Evolutionary conservation across 495 filamentous ascomycete genomes (phyloP), one percentile per base, ranked within the genome.

Genomic region (Clohesyomyces aquaticus): DNA sequence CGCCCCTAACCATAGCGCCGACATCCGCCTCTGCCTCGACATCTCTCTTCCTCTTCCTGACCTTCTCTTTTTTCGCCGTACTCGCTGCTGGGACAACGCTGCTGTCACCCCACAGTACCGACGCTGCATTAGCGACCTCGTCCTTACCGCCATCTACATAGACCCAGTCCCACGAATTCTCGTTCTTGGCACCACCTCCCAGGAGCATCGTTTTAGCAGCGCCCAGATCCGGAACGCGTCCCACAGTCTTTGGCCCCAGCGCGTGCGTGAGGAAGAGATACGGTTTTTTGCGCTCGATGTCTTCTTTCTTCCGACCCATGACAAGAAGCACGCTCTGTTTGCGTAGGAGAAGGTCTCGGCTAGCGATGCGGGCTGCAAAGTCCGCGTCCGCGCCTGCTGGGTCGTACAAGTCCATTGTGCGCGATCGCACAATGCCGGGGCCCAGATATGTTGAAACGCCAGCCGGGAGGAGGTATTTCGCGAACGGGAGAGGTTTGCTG

Each of bases 401-500:
- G 27, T 84, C 74, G 66, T 86, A 89, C 0, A 81, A 77, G 0
- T 75, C 59, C 19, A 98, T 75, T 16, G 82, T 80, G 23, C 93
- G 81, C 1, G 91, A 96, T 16, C 89, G 86, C 11, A 93, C 83
- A 1, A 88, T 89, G 18, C 91, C 90, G 6, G 65, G 59, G 22
- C 85, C 83, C 1, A 98, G 83, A 57, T 89, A 87, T 8, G 78
- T 75, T 1, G 88, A 92, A 67, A 92, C 85, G 10, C 94, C 94
- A 0, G 95, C 91, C 10, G 92, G 87, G 1, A 98, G 82, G 0
- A 97, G 83, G 61, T 96, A 98, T 22, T 86, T 80, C 1, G 80
- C 77, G 90, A 91, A 96, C 38, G 89, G 84, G 4, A 96, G 65
- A 11, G 91, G 66, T 4, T 74, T 73, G 35, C 78, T 77, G 55